These are phyloP conservation scores for Amaranthus palmeri DNA, from an alignment of 148 eudicot species.

Conservation along the genomic window DNA sequence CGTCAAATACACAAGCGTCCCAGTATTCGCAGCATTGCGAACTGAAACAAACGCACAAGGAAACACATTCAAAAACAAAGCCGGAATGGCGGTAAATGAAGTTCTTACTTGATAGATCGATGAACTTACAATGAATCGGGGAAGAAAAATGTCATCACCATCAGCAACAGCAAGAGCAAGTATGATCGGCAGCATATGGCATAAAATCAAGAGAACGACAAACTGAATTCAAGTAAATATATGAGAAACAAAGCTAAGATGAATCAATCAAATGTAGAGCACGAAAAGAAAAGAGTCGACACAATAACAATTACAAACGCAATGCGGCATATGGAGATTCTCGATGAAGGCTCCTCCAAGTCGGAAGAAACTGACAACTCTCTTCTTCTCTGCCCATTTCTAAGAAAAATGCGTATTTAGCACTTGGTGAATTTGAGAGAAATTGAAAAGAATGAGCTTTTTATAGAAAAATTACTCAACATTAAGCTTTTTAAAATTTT, in stretches of 20 bases:
- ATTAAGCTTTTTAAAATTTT: no score
- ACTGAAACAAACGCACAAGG: no score
- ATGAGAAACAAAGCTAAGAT: background rate
- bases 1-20: no score
- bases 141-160: constrained; percentile 39
- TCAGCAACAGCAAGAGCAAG: constrained; percentile 25
- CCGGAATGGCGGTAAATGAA: no score
- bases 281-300: constrained; percentile 28
- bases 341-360: constrained; percentile 51
- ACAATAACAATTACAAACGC: constrained; percentile 50
- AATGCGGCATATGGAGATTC: constrained; percentile 52
- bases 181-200: constrained; percentile 66
- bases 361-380: constrained; percentile 49
- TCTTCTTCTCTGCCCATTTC: constrained; percentile 65
- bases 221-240: constrained; percentile 39
- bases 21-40: no score
- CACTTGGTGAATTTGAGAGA: constrained; percentile 29
- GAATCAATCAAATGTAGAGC: background rate
- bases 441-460: no score
- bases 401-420: background rate
- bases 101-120: no score
- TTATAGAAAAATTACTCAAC: no score
- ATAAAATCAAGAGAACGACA: constrained; percentile 59
- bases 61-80: no score
- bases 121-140: constrained; percentile 52